phyloP scores from a whole-genome alignment of 2,329 filamentous ascomycete species.

The Arthroderma sp. region DNA sequence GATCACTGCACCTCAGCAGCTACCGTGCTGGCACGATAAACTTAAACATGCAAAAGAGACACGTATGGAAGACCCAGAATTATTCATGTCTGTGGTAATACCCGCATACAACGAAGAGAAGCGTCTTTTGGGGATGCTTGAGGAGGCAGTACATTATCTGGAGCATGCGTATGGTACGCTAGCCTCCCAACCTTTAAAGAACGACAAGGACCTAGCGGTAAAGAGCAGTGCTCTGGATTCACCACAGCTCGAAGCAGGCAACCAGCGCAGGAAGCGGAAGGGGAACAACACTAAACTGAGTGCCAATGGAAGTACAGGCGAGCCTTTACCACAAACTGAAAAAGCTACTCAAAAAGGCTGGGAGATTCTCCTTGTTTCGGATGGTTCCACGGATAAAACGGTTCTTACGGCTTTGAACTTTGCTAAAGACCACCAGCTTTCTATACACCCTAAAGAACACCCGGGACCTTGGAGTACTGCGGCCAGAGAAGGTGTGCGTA shows the following conservation, averaged over 20 bases:
- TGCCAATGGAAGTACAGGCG: conserved; percentile 20
- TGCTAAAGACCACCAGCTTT: conserved; percentile 52
- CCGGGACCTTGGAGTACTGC: conserved; percentile 41
- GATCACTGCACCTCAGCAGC: conserved; percentile 37
- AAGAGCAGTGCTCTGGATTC: conserved; percentile 17
- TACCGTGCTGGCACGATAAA: conserved; percentile 81
- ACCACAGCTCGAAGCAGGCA: conserved; percentile 13
- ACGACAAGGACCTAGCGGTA: conserved; percentile 22
- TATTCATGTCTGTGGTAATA: conserved; percentile 85
- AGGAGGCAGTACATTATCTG: conserved; percentile 80
- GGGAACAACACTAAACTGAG: conserved; percentile 14
- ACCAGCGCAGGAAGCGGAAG: conserved; percentile 13
- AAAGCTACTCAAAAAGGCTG: conserved; percentile 48
- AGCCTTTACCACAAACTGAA: conserved; percentile 14
- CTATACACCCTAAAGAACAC: conserved; percentile 28
- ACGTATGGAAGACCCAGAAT: conserved; percentile 56
- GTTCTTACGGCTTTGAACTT: conserved; percentile 69
- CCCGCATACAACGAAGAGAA: conserved; percentile 92
- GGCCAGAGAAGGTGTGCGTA: conserved; percentile 35
- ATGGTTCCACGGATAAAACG: conserved; percentile 75
- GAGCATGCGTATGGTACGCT: conserved; percentile 57
- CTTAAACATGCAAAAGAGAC: conserved; percentile 41
- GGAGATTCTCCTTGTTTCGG: conserved; percentile 85
- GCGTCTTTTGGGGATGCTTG: conserved; percentile 68
- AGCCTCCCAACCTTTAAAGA: conserved; percentile 8